Percentiles rank a stretch among this genome's conserved stretches.
Evolutionary conservation across 805 yeast species (phyloP).

Genomic region (Wickerhamiella nectarea): DNA sequence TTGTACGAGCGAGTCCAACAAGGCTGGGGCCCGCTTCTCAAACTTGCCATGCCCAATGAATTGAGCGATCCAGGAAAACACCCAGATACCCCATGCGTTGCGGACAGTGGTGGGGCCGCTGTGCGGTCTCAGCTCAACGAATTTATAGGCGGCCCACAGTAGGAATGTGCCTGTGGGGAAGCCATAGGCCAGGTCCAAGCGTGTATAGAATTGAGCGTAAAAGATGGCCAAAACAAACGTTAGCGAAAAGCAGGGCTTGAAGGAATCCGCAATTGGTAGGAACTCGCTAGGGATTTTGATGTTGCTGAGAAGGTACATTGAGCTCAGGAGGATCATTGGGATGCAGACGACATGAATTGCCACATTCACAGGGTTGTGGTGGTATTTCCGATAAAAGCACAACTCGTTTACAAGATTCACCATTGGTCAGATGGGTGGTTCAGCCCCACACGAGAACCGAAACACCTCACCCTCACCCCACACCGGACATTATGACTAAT

Average conservation of each 20-base stretch:
- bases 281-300: constrained; percentile 18
- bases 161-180: constrained; percentile 32
- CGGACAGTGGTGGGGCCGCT: constrained; percentile 22
- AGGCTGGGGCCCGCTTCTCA: constrained; percentile 76
- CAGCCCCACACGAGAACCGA: too few species aligned
- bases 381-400: constrained; percentile 40
- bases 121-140: constrained; percentile 21
- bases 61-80: constrained; percentile 63
- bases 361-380: constrained; percentile 45
- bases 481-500: too few species aligned
- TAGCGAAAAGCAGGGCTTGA: constrained; percentile 27
- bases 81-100: constrained; percentile 33
- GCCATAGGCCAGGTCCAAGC: constrained; percentile 42
- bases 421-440: constrained; percentile 4
- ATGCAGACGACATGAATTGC: constrained; percentile 65
- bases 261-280: constrained; percentile 8
- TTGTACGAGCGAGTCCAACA: constrained; percentile 68
- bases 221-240: constrained; percentile 35
- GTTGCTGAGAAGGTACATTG: constrained; percentile 31
- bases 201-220: constrained; percentile 46
- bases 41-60: constrained; percentile 77
- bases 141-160: constrained; percentile 20
- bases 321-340: constrained; percentile 55
- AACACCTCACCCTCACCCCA: too few species aligned
- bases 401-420: constrained; percentile 34